phyloP scores from a whole-genome alignment of 495 filamentous ascomycete genomes.

The Elaphomyces granulatus region DNA sequence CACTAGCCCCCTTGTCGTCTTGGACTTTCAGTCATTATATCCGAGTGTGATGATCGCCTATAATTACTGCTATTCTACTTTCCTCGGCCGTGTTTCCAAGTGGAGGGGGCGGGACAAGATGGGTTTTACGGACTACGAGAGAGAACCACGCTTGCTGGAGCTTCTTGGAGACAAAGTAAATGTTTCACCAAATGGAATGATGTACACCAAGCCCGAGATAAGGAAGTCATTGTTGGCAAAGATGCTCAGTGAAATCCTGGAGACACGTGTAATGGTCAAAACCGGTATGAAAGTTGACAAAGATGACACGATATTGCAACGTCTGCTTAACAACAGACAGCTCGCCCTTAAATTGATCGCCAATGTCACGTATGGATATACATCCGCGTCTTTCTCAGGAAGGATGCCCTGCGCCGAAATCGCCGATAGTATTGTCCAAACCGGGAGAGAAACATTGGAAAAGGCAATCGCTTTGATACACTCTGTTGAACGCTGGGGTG shows the following conservation, averaged over 20 bases:
- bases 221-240: constrained; percentile 86
- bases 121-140: constrained; percentile 75
- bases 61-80: constrained; percentile 98
- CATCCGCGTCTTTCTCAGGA: constrained; percentile 87
- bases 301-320: constrained; percentile 73
- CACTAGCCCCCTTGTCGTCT: constrained; percentile 70
- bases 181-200: constrained; percentile 90
- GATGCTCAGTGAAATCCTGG: constrained; percentile 92
- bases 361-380: constrained; percentile 97
- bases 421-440: constrained; percentile 95
- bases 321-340: constrained; percentile 85
- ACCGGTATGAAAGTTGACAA: constrained; percentile 91
- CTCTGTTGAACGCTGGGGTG: constrained; percentile 70
- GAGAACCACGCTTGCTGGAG: constrained; percentile 58
- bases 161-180: constrained; percentile 80
- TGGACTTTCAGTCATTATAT: constrained; percentile 95
- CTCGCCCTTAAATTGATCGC: constrained; percentile 93
- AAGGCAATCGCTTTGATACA: constrained; percentile 89
- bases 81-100: constrained; percentile 65
- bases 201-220: constrained; percentile 76
- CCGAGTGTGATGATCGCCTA: constrained; percentile 98
- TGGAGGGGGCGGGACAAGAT: constrained; percentile 92
- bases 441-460: constrained; percentile 85
- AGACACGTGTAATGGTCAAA: constrained; percentile 97
- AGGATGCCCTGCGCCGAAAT: constrained; percentile 97